phyloP scores from a whole-genome alignment of 2,329 filamentous ascomycete species.

The Paracamarosporium sp. region DNA sequence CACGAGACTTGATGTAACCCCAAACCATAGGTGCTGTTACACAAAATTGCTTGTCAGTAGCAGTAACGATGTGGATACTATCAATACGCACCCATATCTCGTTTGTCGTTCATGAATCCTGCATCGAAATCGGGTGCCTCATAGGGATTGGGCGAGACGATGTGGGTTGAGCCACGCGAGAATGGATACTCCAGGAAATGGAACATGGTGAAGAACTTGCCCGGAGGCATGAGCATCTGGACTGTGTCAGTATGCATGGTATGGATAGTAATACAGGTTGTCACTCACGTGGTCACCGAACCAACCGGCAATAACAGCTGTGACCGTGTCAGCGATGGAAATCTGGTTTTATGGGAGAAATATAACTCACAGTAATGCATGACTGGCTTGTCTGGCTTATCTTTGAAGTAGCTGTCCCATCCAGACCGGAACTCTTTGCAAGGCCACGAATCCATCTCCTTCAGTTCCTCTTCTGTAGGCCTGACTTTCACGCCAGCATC shows the following conservation, averaged over 20 bases:
- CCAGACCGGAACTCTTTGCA: constrained; percentile 75
- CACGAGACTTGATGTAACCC: constrained; percentile 82
- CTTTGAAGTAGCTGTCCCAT: constrained; percentile 83
- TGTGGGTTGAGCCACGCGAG: constrained; percentile 74
- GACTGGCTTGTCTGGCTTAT: constrained; percentile 85
- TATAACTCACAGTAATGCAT: constrained; percentile 72
- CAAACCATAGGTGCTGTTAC: constrained; percentile 71
- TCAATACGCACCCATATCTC: constrained; percentile 67
- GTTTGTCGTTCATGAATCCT: constrained; percentile 85
- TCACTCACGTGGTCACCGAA: constrained; percentile 54
- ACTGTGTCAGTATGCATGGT: constrained; percentile 22
- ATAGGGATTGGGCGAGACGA: constrained; percentile 75
- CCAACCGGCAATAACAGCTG: constrained; percentile 65
- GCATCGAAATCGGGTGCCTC: constrained; percentile 79
- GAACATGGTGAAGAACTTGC: constrained; percentile 86
- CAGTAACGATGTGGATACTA: too few relatives aligned
- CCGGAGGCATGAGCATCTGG: constrained; percentile 67
- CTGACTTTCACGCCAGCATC: constrained; percentile 81
- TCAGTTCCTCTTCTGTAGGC: constrained; percentile 71
- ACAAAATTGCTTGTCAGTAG: neutral
- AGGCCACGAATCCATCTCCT: constrained; percentile 74
- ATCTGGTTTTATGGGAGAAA: neutral
- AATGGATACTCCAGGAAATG: constrained; percentile 81
- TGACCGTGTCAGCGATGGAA: neutral
- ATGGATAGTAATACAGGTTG: constrained; percentile 28